Conservation (phyloP, 2,329 filamentous ascomycete genomes). For the Aspergillus cejpii region DNA sequence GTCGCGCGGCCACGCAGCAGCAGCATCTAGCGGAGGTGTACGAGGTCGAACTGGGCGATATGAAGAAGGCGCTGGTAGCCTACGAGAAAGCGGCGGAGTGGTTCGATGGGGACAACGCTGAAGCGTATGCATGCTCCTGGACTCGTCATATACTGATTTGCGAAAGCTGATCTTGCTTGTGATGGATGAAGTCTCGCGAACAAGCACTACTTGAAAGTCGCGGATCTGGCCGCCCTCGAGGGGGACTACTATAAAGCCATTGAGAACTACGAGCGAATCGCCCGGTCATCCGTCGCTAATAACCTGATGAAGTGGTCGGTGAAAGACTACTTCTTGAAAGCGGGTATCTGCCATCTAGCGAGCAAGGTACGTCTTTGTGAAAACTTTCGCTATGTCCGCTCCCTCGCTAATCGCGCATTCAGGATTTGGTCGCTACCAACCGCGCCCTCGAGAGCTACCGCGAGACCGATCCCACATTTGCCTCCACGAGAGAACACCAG, state of each 20-base stretch:
- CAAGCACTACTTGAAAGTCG: constrained; percentile 88
- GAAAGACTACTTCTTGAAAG: constrained; percentile 93
- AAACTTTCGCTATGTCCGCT: background rate
- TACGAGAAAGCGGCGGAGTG: constrained; percentile 82
- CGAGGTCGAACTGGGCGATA: constrained; percentile 72
- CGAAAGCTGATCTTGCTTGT: background rate
- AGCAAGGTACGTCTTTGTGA: constrained; percentile 48
- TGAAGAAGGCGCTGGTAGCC: constrained; percentile 68
- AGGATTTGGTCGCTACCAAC: constrained; percentile 70
- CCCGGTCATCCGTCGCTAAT: constrained; percentile 70
- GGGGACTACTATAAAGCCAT: constrained; percentile 80
- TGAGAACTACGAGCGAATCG: constrained; percentile 75
- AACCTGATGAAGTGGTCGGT: constrained; percentile 90
- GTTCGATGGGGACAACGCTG: constrained; percentile 82
- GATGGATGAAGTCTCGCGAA: constrained; percentile 63
- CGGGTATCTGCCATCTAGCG: constrained; percentile 80
- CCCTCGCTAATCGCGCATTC: background rate
- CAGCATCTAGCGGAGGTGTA: constrained; percentile 82
- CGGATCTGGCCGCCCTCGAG: constrained; percentile 75
- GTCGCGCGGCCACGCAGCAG: constrained; percentile 82
- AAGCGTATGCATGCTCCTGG: constrained; percentile 51
- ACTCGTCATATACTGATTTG: background rate
- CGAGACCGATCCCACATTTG: constrained; percentile 71
- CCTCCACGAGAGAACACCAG: constrained; percentile 70
- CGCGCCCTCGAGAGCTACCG: constrained; percentile 75